Base-by-base conservation (phyloP, 2,329 filamentous ascomycete species). In the Pseudogymnoascus sp. region DNA sequence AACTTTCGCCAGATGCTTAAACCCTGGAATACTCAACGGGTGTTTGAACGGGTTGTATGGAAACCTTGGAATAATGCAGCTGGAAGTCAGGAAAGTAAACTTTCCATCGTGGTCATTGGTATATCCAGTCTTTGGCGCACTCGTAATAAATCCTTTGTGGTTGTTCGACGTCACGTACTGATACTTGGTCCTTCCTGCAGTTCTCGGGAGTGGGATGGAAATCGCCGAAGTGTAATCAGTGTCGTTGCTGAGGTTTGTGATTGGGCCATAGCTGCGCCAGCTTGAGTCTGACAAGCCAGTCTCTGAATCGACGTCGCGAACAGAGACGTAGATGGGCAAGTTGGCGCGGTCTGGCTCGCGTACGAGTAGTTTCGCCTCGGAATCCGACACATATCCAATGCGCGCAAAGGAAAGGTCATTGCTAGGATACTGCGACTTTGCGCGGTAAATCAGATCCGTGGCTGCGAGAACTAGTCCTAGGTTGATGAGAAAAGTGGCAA, bases 21-120 rank as follows among this genome's bases (percentile, higher is more conserved):
- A 82, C 0, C 94, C 94, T 0, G 88, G 88, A 50, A 97, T 89
- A 9, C 88, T 82, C 2, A 97, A 79, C 0, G 93, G 84, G 70
- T 97, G 90, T 38, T 90, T 83, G n/a, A 91, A 74, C 0, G 90
- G 89, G 43, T 82, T 89, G 74, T 99, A 99, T 0, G 94, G 94
- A 61, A 97, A 91, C 15, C 91, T 88, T 9, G 89, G 88, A 68
- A 97, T 90, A 69, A 97, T 91, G 74, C 94, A 99, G 41, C 91
- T 96, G 0, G 91, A 94, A 3, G 92, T 91, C 6, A 97, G 76
- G 71, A 99, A 99, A 0, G 90, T 96, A 68, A 96, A 93, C 62
- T 85, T 86, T 39, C 86, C 87, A 58, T 85, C 80, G 43, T 81
- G 80, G 4, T 81, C 78, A 14, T 79, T 76, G 0, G 85, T 82